phyloP scores from a whole-genome alignment of 495 filamentous ascomycete genomes.

The Tuber melanosporum region DNA sequence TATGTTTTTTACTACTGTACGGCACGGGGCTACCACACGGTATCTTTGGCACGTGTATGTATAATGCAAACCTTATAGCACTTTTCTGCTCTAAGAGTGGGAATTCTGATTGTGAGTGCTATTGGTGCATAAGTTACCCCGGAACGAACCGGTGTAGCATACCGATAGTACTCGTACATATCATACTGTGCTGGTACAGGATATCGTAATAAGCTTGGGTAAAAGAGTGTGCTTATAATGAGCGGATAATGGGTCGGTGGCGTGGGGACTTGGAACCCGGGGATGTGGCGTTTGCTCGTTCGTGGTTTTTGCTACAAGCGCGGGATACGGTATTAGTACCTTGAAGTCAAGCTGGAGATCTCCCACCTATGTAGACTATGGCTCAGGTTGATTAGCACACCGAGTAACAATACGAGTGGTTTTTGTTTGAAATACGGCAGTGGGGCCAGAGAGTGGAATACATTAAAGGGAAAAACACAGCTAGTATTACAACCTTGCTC shows the following conservation, averaged over 20 bases:
- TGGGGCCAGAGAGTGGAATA: not conserved
- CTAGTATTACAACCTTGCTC: conserved; percentile 5
- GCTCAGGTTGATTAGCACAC: not conserved
- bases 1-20: not conserved
- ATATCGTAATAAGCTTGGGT: not conserved
- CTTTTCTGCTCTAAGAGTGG: not conserved
- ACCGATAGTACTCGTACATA: too few relatives aligned
- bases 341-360: not conserved
- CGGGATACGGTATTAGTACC: not conserved
- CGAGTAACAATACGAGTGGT: not conserved
- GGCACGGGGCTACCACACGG: not conserved
- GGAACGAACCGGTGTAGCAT: not conserved
- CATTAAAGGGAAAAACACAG: not conserved
- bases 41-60: not conserved
- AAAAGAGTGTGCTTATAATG: not conserved
- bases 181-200: not conserved
- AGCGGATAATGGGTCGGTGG: not conserved
- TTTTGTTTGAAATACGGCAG: not conserved
- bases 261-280: not conserved
- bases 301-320: not conserved
- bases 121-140: not conserved
- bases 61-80: not conserved
- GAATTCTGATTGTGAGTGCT: not conserved
- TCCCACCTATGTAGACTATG: not conserved
- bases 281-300: not conserved